A percentile compares a stretch with the other conserved stretches of the same genome.
Conservation (phyloP, 1,139 yeast genomes). For the Komagataea norvegica region DNA sequence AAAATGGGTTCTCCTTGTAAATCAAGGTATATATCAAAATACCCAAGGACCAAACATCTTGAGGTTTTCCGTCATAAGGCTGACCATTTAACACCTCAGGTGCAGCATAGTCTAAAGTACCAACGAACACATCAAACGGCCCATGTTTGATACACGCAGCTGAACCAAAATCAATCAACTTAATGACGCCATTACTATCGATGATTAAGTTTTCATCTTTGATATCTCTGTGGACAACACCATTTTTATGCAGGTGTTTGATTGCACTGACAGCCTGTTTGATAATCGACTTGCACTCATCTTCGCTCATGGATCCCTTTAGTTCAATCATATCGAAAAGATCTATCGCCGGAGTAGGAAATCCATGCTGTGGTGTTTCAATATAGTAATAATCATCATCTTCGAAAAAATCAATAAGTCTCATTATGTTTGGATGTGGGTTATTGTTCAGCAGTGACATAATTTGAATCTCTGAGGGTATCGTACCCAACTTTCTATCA, state of each 20-base stretch:
- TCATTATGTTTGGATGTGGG: conserved; percentile 84
- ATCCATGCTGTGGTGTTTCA: conserved; percentile 87
- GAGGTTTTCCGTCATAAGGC: conserved; percentile 87
- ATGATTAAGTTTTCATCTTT: conserved; percentile 93
- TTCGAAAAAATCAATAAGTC: conserved; percentile 85
- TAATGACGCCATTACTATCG: conserved; percentile 68
- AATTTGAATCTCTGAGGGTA: conserved; percentile 91
- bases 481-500: conserved; percentile 84
- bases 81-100: conserved; percentile 91
- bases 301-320: conserved; percentile 70
- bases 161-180: conserved; percentile 91
- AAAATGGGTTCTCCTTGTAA: conserved; percentile 94
- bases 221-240: conserved; percentile 90
- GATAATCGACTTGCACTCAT: conserved; percentile 72
- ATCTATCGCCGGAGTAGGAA: conserved; percentile 80
- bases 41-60: conserved; percentile 96
- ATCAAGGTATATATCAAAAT: conserved; percentile 80
- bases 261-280: conserved; percentile 76
- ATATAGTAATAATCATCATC: conserved; percentile 84
- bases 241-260: conserved; percentile 74
- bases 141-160: conserved; percentile 89
- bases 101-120: conserved; percentile 94
- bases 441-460: conserved; percentile 71
- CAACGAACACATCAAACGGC: conserved; percentile 95
- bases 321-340: conserved; percentile 87